Evolutionary conservation across 306 rosid species (phyloP), one percentile per base, ranked within the genome.

Genomic region (Quercus bicolor): DNA sequence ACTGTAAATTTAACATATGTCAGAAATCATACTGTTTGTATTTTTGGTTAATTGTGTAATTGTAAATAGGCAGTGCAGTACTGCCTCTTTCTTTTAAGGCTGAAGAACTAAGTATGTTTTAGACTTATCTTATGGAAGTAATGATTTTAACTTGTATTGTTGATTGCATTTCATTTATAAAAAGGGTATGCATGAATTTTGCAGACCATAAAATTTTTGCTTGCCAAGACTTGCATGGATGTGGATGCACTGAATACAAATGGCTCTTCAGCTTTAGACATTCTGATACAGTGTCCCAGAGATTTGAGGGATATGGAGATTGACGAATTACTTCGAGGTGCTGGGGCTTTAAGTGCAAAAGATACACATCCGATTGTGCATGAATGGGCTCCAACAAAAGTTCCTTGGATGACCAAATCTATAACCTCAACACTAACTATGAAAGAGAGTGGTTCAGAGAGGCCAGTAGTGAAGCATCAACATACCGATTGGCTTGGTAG

Each of bases 261-360:
- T 21, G 80, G 79, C 13, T 75, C 65, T 56, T 53, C 86, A 14
- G 80, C 78, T 20, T 75, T 79, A 53, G 77, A 79, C n/a, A 59
- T 70, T 40, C 51, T 83, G 7, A 34, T 55, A 5, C 80, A 69
- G 19, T 54, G 83, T 28, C 55, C 79, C 34, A 78, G 86, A 75
- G 86, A 79, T 61, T 59, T 76, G 60, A 72, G 79, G 43, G 86
- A 83, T 57, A 51, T 78, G 80, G 83, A 76, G 15, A 83, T 83
- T 68, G 66, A 75, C 48, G 75, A 75, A 43, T 69, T 79, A 18
- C 77, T 83, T 23, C 77, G 48, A 29, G 66, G 23, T 23, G 78
- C 80, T 1, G 83, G 65, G 33, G 74, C 77, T 54, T n/a, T 68
- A 34, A 79, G 43, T 75, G 34, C 8, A 8, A 72, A 48, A 19